Evolutionary conservation across 768 basidiomycete genomes (phyloP).

Genomic region (Boletus rex-veris): DNA sequence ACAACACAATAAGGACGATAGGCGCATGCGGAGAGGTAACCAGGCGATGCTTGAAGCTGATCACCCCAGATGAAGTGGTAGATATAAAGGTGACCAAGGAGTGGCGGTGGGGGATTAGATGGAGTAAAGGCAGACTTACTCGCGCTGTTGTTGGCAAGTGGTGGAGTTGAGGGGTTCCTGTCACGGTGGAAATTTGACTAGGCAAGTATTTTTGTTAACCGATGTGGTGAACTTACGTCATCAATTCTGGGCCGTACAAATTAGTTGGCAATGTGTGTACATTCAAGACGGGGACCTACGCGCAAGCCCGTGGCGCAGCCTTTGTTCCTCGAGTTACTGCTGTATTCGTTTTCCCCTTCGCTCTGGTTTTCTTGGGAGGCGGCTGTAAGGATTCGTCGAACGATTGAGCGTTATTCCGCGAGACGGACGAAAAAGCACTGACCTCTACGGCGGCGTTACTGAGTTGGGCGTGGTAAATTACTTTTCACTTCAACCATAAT

Average conservation of each 20-base stretch:
- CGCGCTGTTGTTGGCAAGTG: constrained; percentile 22
- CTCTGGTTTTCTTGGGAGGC: constrained; percentile 42
- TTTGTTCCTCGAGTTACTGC: constrained; percentile 17
- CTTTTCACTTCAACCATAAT: background rate
- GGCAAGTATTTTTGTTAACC: constrained; percentile 17
- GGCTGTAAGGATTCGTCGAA: constrained; percentile 21
- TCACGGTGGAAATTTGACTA: constrained; percentile 10
- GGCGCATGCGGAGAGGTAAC: constrained; percentile 49
- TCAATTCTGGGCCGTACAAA: constrained; percentile 21
- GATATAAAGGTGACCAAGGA: constrained; percentile 10
- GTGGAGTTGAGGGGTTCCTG: constrained; percentile 28
- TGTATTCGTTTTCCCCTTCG: constrained; percentile 21
- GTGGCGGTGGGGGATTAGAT: constrained; percentile 12
- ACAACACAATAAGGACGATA: constrained; percentile 62
- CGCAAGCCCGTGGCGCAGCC: constrained; percentile 4
- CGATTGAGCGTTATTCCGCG: background rate
- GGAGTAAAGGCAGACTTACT: constrained; percentile 30
- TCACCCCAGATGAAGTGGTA: constrained; percentile 18
- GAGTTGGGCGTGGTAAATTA: constrained; percentile 15
- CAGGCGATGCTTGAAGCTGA: constrained; percentile 22
- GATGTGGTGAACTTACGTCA: constrained; percentile 29
- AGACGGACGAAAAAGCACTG: constrained; percentile 15
- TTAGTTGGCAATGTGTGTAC: background rate
- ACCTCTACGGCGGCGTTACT: constrained; percentile 22
- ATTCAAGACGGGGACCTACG: constrained; percentile 9